These are phyloP conservation scores for Rhizopus sp. DNA, from an alignment of 371 early-diverging fungal species.

Conservation along the genomic window DNA sequence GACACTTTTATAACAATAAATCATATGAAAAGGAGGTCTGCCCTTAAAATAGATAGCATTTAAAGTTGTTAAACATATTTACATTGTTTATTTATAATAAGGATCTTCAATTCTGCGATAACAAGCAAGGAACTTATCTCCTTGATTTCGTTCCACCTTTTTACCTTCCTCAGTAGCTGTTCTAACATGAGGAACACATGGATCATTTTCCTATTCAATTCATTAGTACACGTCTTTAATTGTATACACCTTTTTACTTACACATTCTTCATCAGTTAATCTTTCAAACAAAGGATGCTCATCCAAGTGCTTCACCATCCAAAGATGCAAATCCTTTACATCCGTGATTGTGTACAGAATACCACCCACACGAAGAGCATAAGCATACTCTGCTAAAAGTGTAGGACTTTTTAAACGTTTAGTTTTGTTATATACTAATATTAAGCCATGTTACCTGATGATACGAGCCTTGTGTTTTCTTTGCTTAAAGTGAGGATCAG, in stretches of 20 bases:
- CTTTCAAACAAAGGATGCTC: conserved; percentile 92
- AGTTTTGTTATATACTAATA: too few species aligned
- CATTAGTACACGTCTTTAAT: background rate
- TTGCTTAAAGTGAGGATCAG: conserved; percentile 99
- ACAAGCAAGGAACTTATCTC: conserved; percentile 91
- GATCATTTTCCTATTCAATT: conserved; percentile 69
- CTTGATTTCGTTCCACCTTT: conserved; percentile 94
- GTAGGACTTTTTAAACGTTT: conserved; percentile 47
- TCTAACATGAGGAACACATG: conserved; percentile 81
- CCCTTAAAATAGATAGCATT: too few species aligned
- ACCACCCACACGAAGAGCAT: conserved; percentile 86
- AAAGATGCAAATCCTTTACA: conserved; percentile 91
- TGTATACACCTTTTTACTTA: conserved; percentile 30
- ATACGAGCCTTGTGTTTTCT: conserved; percentile 99
- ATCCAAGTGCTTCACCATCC: conserved; percentile 96
- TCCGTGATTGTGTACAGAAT: conserved; percentile 96
- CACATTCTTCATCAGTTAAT: conserved; percentile 83
- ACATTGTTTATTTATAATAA: conserved; percentile 23
- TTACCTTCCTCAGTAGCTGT: conserved; percentile 96
- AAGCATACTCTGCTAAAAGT: conserved; percentile 95
- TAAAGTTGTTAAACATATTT: background rate
- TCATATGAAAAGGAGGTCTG: too few species aligned
- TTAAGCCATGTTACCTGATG: conserved; percentile 66
- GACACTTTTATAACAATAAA: too few species aligned
- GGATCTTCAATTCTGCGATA: conserved; percentile 82